Percentiles rank a stretch among this genome's conserved stretches.
phyloP scores from a whole-genome alignment of 805 yeast species.

The Zygoascus tannicola region DNA sequence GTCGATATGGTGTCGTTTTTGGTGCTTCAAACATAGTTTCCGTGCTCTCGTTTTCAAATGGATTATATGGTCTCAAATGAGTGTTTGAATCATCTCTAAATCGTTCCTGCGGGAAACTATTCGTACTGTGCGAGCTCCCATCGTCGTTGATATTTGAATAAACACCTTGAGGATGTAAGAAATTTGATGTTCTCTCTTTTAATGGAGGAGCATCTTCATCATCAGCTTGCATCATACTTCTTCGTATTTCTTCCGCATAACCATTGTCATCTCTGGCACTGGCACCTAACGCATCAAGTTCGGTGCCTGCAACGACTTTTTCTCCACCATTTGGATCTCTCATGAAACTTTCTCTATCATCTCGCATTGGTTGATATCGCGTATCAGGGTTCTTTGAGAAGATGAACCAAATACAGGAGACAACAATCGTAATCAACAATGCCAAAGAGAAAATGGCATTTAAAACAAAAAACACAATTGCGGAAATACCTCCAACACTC shows the following conservation, averaged over 20 bases:
- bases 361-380: slow-evolving; percentile 91
- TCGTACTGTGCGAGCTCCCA: background rate
- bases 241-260: slow-evolving; percentile 14
- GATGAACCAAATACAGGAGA: slow-evolving; percentile 78
- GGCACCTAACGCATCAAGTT: slow-evolving; percentile 66
- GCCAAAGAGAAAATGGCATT: slow-evolving; percentile 84
- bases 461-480: slow-evolving; percentile 76
- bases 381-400: slow-evolving; percentile 89
- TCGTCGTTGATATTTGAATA: background rate
- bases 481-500: slow-evolving; percentile 86
- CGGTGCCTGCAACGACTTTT: slow-evolving; percentile 30
- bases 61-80: background rate
- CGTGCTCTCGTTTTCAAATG: background rate
- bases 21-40: background rate
- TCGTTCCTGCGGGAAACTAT: background rate
- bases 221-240: slow-evolving; percentile 5
- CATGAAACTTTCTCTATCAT: slow-evolving; percentile 93
- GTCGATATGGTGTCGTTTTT: background rate
- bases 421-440: slow-evolving; percentile 73
- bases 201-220: background rate
- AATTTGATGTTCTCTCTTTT: background rate
- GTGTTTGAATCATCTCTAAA: background rate
- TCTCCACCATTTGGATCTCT: slow-evolving; percentile 21
- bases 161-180: background rate
- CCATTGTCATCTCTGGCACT: slow-evolving; percentile 29